A percentile compares a stretch with the other conserved stretches of the same genome.
Evolutionary conservation across 805 yeast genomes (phyloP).

Genomic region (Metschnikowia cubensis): DNA sequence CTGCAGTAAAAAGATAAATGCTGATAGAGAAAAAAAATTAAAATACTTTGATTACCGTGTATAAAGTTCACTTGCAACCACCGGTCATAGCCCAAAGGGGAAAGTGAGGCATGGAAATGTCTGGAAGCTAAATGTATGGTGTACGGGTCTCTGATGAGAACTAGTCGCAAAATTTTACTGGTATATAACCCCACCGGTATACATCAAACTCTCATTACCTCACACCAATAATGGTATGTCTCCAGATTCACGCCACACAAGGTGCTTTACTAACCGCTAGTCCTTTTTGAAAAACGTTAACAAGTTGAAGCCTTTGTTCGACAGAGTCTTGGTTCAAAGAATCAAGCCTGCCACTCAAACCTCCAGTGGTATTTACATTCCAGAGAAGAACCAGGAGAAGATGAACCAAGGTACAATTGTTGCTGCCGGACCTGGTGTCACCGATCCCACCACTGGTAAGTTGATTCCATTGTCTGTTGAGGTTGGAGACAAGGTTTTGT

Average conservation of each 20-base stretch:
- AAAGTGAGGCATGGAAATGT: conserved; percentile 9
- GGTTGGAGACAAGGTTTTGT: conserved; percentile 90
- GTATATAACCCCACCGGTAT: background rate
- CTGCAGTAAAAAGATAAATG: background rate
- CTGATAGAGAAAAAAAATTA: background rate
- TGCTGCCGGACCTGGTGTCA: conserved; percentile 93
- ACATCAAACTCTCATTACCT: background rate
- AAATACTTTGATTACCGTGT: too few relatives aligned
- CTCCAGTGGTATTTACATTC: conserved; percentile 87
- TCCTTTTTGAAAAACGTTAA: conserved; percentile 77
- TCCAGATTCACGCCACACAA: background rate
- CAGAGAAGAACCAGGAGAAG: conserved; percentile 94
- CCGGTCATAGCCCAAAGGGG: background rate
- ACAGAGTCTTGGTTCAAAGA: conserved; percentile 95
- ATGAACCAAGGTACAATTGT: conserved; percentile 87
- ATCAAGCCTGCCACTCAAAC: conserved; percentile 87
- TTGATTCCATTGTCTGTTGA: conserved; percentile 68
- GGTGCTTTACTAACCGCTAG: conserved; percentile 26
- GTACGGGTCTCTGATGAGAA: conserved; percentile 7
- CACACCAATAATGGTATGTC: conserved; percentile 12
- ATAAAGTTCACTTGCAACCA: background rate
- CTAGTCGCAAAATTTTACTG: conserved; percentile 7
- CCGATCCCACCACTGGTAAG: conserved; percentile 67
- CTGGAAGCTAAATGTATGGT: conserved; percentile 10
- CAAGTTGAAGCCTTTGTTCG: conserved; percentile 86